Conservation (phyloP, 108 stramenopile species). For the Skeletonema marinoi region DNA sequence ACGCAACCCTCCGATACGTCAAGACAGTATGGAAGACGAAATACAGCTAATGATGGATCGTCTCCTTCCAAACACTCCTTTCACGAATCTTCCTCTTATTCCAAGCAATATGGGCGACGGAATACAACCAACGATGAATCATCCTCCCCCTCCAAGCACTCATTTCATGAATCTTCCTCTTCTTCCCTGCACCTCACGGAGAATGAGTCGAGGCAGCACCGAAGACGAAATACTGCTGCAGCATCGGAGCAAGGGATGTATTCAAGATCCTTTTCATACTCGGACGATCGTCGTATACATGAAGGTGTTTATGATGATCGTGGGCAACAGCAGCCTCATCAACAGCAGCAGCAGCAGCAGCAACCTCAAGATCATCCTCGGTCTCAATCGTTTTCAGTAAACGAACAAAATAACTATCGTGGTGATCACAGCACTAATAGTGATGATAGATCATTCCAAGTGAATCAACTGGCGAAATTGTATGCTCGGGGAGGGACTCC, state of each 20-base stretch:
- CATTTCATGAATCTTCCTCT: not conserved
- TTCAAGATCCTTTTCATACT: not conserved
- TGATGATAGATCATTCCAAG: not conserved
- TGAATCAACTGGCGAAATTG: not conserved
- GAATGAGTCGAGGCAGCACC: not conserved
- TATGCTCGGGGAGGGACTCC: not conserved
- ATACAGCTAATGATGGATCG: not conserved
- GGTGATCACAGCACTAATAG: not conserved
- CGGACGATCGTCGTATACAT: not conserved
- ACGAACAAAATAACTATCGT: not conserved
- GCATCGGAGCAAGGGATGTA: not conserved
- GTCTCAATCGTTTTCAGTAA: conserved; percentile 1
- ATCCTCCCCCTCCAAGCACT: not conserved
- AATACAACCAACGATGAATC: not conserved
- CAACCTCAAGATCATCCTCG: not conserved
- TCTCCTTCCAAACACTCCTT: not conserved
- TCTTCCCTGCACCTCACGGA: not conserved
- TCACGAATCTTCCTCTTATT: not conserved
- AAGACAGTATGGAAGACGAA: not conserved
- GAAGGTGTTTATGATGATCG: not conserved
- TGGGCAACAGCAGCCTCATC: not conserved
- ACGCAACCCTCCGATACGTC: not conserved
- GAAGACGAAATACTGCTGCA: not conserved
- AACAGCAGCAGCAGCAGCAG: not conserved
- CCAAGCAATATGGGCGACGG: not conserved